Conservation (phyloP, 345 rosid species). For the Trapa incisa region DNA sequence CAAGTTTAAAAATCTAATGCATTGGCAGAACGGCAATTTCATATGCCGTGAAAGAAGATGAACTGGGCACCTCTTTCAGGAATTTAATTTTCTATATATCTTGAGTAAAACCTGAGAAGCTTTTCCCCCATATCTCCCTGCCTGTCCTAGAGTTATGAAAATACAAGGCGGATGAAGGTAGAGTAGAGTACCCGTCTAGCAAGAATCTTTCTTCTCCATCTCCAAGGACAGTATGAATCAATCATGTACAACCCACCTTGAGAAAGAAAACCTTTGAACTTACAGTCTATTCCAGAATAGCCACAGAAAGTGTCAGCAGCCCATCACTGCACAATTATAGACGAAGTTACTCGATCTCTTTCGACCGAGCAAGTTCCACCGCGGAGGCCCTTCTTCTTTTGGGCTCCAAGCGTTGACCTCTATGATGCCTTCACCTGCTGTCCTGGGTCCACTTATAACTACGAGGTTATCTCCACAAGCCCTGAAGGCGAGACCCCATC, state of each 20-base stretch:
- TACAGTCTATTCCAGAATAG: conserved; percentile 17
- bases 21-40: conserved; percentile 3
- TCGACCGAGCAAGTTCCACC: conserved; percentile 64
- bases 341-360: conserved; percentile 74
- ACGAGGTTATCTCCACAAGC: conserved; percentile 77
- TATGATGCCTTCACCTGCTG: conserved; percentile 59
- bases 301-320: conserved; percentile 29
- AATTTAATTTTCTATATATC: conserved; percentile 32
- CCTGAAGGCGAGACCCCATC: conserved; percentile 95
- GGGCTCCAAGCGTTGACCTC: conserved; percentile 89
- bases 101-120: conserved; percentile 41
- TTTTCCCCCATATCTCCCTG: conserved; percentile 26
- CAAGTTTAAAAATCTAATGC: background rate
- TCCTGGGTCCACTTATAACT: conserved; percentile 81
- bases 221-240: conserved; percentile 26
- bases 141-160: conserved; percentile 26
- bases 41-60: conserved; percentile 7
- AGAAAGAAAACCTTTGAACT: conserved; percentile 16
- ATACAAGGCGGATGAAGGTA: conserved; percentile 14
- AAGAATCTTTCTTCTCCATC: conserved; percentile 14
- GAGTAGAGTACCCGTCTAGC: conserved; percentile 43
- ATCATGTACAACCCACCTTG: conserved; percentile 26
- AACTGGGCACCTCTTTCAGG: conserved; percentile 26
- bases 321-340: conserved; percentile 95
- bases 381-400: conserved; percentile 44